A percentile compares a stretch with the other conserved stretches of the same genome.
Conservation (phyloP, 108 stramenopile genomes). For the Craspedostauros australis region DNA sequence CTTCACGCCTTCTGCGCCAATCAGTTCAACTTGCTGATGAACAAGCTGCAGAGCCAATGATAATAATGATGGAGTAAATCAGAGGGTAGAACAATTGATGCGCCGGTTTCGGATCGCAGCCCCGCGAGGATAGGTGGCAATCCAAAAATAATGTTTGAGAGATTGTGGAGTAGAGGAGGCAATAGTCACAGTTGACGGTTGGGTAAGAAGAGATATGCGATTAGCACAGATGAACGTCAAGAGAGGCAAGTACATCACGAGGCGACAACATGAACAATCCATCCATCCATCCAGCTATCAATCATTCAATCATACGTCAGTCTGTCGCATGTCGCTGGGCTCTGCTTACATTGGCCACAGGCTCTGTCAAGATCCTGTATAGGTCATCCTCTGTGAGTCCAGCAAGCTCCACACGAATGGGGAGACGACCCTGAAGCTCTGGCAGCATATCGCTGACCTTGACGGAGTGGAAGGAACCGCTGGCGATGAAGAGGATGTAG, state of each 20-base stretch:
- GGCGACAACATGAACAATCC: neutral
- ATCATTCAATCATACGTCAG: neutral
- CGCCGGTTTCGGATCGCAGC: neutral
- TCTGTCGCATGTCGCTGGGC: too few species aligned
- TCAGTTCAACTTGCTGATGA: conserved; percentile 89
- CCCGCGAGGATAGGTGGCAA: neutral
- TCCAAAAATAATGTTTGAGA: neutral
- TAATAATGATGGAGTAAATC: neutral
- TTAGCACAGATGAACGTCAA: neutral
- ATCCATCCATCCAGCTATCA: neutral
- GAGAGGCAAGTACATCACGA: neutral
- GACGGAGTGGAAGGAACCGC: conserved; percentile 89
- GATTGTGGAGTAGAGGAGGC: too few species aligned
- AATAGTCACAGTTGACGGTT: too few species aligned
- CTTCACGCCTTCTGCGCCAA: conserved; percentile 89
- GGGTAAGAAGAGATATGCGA: too few species aligned
- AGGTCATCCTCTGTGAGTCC: conserved; percentile 97
- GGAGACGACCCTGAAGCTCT: conserved; percentile 96
- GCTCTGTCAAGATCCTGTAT: conserved; percentile 98
- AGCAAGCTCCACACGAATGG: conserved; percentile 97
- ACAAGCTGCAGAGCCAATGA: conserved; percentile 39
- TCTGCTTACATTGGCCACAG: conserved; percentile 88
- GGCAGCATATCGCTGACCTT: conserved; percentile 98
- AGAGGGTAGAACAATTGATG: neutral
- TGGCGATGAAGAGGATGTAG: conserved; percentile 95